These are phyloP conservation scores for Sanguinoderma infundibulare DNA, from an alignment of 1,284 basidiomycete species.

Conservation along the genomic window DNA sequence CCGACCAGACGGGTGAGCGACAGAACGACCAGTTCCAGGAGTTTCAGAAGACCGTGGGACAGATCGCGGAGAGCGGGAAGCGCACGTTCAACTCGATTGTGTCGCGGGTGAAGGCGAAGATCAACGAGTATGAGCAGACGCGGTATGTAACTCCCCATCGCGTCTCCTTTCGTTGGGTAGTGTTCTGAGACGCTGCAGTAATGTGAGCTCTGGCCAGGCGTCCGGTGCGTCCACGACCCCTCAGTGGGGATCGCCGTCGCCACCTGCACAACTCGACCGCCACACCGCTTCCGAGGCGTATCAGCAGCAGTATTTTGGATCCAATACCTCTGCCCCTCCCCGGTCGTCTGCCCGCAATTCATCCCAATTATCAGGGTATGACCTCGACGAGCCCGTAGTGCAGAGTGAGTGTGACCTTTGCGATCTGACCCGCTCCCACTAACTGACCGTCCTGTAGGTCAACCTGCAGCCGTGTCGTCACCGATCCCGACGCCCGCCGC, in stretches of 20 bases:
- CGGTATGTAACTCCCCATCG: conserved; percentile 26
- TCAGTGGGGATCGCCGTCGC: conserved; percentile 24
- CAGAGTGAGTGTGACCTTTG: background rate
- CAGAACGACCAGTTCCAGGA: conserved; percentile 49
- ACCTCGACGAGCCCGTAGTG: conserved; percentile 13
- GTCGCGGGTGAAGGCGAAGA: conserved; percentile 78
- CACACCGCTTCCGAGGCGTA: conserved; percentile 31
- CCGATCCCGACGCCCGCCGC: conserved; percentile 10
- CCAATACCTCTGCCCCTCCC: background rate
- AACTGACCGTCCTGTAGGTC: background rate
- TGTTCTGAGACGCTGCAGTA: background rate
- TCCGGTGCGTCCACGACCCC: conserved; percentile 16
- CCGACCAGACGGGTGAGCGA: background rate
- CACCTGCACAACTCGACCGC: conserved; percentile 26
- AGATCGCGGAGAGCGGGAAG: conserved; percentile 80
- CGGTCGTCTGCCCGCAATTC: conserved; percentile 3
- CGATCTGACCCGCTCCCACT: background rate
- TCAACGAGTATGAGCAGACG: conserved; percentile 72
- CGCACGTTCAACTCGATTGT: conserved; percentile 74
- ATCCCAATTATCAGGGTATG: conserved; percentile 26
- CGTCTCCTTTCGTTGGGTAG: background rate
- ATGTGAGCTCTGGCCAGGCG: background rate
- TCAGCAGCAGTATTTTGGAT: conserved; percentile 25
- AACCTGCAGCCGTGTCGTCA: conserved; percentile 4
- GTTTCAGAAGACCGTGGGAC: conserved; percentile 71